phyloP scores from a whole-genome alignment of 768 basidiomycete genomes.

The Dacryopinax spathularia region DNA sequence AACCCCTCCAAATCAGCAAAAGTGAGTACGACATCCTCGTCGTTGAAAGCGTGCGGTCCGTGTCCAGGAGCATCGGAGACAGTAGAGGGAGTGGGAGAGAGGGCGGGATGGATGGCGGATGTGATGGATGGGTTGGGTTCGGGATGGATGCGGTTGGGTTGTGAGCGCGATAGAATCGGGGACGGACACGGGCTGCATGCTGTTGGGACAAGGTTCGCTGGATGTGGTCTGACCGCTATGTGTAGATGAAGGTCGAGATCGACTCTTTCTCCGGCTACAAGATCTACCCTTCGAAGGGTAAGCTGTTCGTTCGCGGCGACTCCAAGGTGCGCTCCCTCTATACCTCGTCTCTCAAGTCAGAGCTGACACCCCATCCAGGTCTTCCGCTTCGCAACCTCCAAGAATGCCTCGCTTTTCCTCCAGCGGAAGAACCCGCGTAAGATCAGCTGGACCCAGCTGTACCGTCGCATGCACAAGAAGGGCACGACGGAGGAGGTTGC shows the following conservation, averaged over 20 bases:
- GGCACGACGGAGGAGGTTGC: constrained; percentile 97
- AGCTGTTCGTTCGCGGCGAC: constrained; percentile 88
- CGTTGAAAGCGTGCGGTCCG: not conserved
- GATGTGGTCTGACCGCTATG: not conserved
- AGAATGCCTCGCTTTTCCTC: constrained; percentile 90
- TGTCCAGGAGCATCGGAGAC: not conserved
- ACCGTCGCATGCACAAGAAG: constrained; percentile 99
- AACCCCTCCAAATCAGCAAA: not conserved
- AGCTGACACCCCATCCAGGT: constrained; percentile 34
- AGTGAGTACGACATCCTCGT: not conserved
- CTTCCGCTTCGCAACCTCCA: constrained; percentile 88
- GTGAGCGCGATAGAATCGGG: not conserved
- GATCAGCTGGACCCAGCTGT: constrained; percentile 92
- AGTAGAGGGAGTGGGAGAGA: not conserved
- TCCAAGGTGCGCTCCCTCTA: constrained; percentile 55
- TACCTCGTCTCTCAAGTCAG: not conserved
- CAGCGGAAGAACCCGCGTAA: constrained; percentile 99
- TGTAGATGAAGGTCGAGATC: constrained; percentile 79
- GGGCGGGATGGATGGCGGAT: not conserved
- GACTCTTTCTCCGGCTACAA: constrained; percentile 95
- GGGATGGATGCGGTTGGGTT: not conserved
- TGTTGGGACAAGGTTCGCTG: not conserved
- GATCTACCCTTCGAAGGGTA: constrained; percentile 97
- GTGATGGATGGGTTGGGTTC: not conserved
- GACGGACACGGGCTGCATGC: not conserved